Base-by-base conservation (phyloP, 2,329 filamentous ascomycete genomes). In the Fusarium neocosmosporiellum region DNA sequence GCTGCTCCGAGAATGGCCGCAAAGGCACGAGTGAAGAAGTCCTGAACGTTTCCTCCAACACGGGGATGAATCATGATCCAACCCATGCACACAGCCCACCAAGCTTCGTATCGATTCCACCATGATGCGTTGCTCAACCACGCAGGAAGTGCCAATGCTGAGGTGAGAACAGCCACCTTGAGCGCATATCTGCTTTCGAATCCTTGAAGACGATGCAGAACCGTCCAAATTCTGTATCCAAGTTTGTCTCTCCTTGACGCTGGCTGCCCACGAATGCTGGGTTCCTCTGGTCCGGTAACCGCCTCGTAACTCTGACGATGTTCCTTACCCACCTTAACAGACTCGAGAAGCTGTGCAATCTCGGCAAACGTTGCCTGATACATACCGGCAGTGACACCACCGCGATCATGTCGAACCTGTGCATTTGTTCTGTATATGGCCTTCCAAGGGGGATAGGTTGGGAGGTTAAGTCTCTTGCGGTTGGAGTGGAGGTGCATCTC, bases 151-250 rank as follows among this genome's bases (percentile, higher is more conserved):
- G 88, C 84, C 6, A 90, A 79, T 0, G 88, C 75, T 1, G 85
- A 85, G 2, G 84, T 88, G 18, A 88, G 82, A 8, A 88, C 74
- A 22, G 85, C 85, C 11, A 88, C 87, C 76, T 90, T 90, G 50
- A 90, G 81, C 13, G 88, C 88, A 73, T 89, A 90, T 48, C 85
- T 84, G 53, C 86, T 86, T 72, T 90, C 88, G 57, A 89, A 90
- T 0, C 88, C 88, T 70, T 90, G 88, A 1, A 90, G 71, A 9
- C 85, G 83, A 69, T 89, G 87, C 11, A 90, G 72, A 2, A 85
- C 70, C 7, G 77, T 77, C 88, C 88, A 90, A 5, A 86, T 72
- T 58, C 77, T 83, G 73, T 86, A 87, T 10, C 88, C 80, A 2
- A 86, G 67, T 33, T 79, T 83, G 50, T 80, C 82, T 63, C 81